phyloP scores from a whole-genome alignment of 208 protist species.

The Naegleria fowleri region DNA sequence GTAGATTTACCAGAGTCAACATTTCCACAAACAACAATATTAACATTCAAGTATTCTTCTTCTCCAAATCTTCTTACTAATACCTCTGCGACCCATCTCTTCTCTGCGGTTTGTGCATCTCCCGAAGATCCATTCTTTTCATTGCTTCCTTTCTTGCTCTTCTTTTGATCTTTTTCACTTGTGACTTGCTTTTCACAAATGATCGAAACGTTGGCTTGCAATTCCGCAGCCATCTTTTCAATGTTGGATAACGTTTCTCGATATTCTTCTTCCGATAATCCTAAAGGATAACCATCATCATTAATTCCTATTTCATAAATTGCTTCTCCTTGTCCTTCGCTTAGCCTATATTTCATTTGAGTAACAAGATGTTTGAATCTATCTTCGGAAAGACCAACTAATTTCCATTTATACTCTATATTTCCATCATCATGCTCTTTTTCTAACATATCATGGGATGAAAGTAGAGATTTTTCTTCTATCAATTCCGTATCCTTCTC shows the following conservation, averaged over 20 bases:
- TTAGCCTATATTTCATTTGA: slow-evolving; percentile 84
- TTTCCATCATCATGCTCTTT: slow-evolving; percentile 84
- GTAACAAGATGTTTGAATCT: slow-evolving; percentile 83
- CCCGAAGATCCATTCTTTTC: not conserved
- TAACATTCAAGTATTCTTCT: slow-evolving; percentile 62
- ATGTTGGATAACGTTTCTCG: slow-evolving; percentile 66
- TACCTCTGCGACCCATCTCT: slow-evolving; percentile 54
- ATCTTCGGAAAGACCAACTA: slow-evolving; percentile 60
- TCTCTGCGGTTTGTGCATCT: not conserved
- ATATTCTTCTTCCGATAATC: slow-evolving; percentile 64
- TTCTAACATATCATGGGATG: slow-evolving; percentile 37
- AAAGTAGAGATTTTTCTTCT: slow-evolving; percentile 24
- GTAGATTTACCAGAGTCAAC: slow-evolving; percentile 85
- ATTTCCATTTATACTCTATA: slow-evolving; percentile 91
- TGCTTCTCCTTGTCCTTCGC: slow-evolving; percentile 80
- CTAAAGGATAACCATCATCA: slow-evolving; percentile 74
- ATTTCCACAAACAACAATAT: slow-evolving; percentile 81
- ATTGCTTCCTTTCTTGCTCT: not conserved
- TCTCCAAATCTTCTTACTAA: slow-evolving; percentile 56
- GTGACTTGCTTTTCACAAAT: slow-evolving; percentile 54
- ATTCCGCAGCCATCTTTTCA: slow-evolving; percentile 59
- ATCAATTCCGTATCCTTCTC: slow-evolving; percentile 2
- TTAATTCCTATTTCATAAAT: slow-evolving; percentile 86
- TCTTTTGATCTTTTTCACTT: not conserved
- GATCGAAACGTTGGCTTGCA: slow-evolving; percentile 55